Conservation (phyloP, 73 alveolate genomes). For the Paramecium octaurelia region DNA sequence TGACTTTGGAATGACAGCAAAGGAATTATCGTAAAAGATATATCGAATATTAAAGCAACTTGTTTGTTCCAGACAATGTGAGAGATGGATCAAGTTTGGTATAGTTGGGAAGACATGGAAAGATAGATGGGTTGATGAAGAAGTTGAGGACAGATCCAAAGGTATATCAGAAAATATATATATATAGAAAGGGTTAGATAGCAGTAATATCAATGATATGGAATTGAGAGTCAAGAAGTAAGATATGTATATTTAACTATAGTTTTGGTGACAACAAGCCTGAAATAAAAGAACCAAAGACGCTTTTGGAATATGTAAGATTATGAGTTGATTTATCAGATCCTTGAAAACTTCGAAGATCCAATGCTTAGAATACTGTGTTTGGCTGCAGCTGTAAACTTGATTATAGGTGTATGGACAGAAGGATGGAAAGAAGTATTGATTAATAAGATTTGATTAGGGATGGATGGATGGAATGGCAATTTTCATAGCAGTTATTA, state of each 20-base stretch:
- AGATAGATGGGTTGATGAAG: conserved; percentile 69
- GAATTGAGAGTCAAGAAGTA: background rate
- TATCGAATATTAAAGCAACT: background rate
- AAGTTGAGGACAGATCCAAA: conserved; percentile 72
- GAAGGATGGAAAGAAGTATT: conserved; percentile 77
- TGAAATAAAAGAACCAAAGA: conserved; percentile 47
- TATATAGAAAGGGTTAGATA: conserved; percentile 43
- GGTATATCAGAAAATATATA: conserved; percentile 42
- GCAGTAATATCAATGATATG: background rate
- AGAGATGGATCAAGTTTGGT: conserved; percentile 63
- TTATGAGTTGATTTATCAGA: conserved; percentile 15
- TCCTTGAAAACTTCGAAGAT: conserved; percentile 93
- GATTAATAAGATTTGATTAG: background rate
- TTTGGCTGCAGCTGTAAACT: conserved; percentile 92
- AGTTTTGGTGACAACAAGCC: conserved; percentile 65
- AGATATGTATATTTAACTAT: background rate
- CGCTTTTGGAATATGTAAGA: conserved; percentile 54
- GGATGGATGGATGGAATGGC: conserved; percentile 99
- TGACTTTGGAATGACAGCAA: conserved; percentile 48
- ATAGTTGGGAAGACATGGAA: conserved; percentile 66
- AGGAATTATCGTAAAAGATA: conserved; percentile 2
- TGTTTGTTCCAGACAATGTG: conserved; percentile 51
- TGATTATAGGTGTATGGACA: conserved; percentile 89
- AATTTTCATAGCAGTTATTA: conserved; percentile 85
- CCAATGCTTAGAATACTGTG: conserved; percentile 87